Conservation (phyloP, 306 rosid species). For the Rosa rugosa region DNA sequence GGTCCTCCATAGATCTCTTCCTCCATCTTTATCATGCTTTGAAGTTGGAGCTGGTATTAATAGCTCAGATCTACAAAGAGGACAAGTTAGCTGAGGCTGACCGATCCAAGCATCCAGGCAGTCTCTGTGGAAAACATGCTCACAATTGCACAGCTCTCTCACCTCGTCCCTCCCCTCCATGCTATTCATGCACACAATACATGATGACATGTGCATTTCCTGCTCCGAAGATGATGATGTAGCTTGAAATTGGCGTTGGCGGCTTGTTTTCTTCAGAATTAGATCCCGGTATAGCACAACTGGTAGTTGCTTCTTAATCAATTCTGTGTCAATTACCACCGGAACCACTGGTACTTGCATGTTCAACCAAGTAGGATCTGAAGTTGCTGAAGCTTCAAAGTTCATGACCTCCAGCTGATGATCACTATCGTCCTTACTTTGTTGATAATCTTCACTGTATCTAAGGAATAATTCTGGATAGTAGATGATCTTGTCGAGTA, state of each 20-base stretch:
- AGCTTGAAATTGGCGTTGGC: neutral
- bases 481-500: neutral
- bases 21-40: neutral
- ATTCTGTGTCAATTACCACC: neutral
- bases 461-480: neutral
- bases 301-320: constrained; percentile 2
- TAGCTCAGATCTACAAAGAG: constrained; percentile 33
- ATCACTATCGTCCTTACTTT: neutral
- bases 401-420: neutral
- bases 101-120: constrained; percentile 39
- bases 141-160: constrained; percentile 27
- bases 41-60: neutral
- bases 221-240: neutral
- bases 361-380: neutral
- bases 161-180: constrained; percentile 15
- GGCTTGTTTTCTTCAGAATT: neutral
- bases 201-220: neutral
- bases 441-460: neutral
- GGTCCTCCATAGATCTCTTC: constrained; percentile 21
- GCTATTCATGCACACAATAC: constrained; percentile 28
- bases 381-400: neutral
- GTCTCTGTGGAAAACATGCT: constrained; percentile 32
- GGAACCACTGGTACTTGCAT: neutral
- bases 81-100: constrained; percentile 25
- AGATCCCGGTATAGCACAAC: neutral